Evolutionary conservation across 1,139 yeast genomes (phyloP).

Genomic region (Spencermartinsiella ligniputridi): DNA sequence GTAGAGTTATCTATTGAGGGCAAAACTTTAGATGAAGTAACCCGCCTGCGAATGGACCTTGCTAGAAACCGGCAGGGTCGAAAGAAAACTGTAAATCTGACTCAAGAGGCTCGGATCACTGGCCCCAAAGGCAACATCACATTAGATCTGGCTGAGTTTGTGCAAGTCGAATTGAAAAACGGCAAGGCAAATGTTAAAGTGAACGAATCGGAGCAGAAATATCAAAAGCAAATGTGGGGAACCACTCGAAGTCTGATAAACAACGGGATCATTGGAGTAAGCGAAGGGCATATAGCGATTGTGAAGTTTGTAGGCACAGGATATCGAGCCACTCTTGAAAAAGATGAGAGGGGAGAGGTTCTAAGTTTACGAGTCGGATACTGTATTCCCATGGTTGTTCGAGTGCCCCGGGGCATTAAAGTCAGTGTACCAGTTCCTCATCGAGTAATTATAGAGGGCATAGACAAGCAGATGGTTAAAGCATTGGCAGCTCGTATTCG

Average conservation of each 20-base stretch:
- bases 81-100: conserved; percentile 47
- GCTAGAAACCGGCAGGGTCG: conserved; percentile 53
- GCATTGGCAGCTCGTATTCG: conserved; percentile 87
- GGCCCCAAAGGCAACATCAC: conserved; percentile 79
- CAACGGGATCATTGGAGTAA: conserved; percentile 79
- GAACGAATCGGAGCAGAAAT: conserved; percentile 50
- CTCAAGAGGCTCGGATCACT: conserved; percentile 56
- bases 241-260: conserved; percentile 76
- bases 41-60: conserved; percentile 27
- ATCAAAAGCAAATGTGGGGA: conserved; percentile 93
- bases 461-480: conserved; percentile 81
- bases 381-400: conserved; percentile 60
- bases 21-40: conserved; percentile 47
- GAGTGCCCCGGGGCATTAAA: conserved; percentile 68
- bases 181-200: conserved; percentile 52
- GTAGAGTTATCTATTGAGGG: conserved; percentile 40
- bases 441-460: conserved; percentile 78
- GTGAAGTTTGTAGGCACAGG: conserved; percentile 96
- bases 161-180: conserved; percentile 40
- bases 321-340: conserved; percentile 76
- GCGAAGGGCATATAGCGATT: conserved; percentile 87
- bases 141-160: conserved; percentile 69
- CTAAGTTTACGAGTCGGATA: conserved; percentile 81
- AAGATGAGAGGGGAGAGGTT: conserved; percentile 51
- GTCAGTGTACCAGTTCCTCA: conserved; percentile 86